phyloP scores from a whole-genome alignment of 202 grass and related monocot species.

The Carex arenaria region DNA sequence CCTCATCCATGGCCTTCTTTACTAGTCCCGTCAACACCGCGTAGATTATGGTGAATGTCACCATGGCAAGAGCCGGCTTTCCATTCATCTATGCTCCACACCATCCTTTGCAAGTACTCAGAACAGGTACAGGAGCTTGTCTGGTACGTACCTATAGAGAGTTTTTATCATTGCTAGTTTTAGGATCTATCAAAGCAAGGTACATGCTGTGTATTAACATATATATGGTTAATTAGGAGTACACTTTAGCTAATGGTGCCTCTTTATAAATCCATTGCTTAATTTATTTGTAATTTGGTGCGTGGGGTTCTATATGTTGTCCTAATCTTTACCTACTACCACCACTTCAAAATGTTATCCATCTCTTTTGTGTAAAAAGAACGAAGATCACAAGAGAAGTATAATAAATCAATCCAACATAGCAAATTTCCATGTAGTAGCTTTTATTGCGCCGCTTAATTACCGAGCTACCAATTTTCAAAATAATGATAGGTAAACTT shows the following conservation, averaged over 20 bases:
- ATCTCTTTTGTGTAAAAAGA: neutral
- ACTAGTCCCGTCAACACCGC: slow-evolving; percentile 56
- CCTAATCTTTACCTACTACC: slow-evolving; percentile 8
- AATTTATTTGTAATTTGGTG: neutral
- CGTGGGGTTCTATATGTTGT: neutral
- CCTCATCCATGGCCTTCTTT: slow-evolving; percentile 72
- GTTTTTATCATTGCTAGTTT: neutral
- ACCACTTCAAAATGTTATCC: neutral
- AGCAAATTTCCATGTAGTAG: neutral
- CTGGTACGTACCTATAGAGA: neutral
- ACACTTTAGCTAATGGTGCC: neutral
- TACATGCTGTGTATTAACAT: neutral
- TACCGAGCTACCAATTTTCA: too few species aligned
- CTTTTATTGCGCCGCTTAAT: neutral
- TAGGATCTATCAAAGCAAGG: neutral
- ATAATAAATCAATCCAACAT: neutral
- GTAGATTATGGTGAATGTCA: slow-evolving; percentile 39
- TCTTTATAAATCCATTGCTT: neutral
- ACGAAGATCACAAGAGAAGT: neutral
- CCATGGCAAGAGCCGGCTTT: slow-evolving; percentile 49
- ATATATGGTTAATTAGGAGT: neutral
- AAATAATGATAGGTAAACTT: too few species aligned
- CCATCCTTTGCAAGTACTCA: slow-evolving; percentile 20
- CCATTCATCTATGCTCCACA: slow-evolving; percentile 44
- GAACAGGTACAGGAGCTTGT: neutral